These are phyloP conservation scores for Purpureocillium takamizusanense DNA, from an alignment of 2,329 filamentous ascomycete species.

Conservation along the genomic window DNA sequence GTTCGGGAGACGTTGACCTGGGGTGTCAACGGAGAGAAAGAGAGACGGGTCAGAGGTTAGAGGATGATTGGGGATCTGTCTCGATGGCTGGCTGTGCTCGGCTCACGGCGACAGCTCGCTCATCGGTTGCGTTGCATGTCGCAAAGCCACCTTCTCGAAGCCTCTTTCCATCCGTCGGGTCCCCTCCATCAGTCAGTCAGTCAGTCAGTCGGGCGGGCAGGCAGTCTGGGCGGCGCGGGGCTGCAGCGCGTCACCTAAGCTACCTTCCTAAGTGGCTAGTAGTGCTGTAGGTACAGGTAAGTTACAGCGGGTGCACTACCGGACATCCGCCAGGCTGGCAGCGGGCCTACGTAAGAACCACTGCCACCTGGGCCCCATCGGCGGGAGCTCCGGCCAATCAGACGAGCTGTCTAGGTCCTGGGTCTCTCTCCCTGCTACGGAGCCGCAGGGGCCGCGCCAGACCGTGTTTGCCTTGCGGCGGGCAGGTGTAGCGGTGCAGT, in stretches of 20 bases:
- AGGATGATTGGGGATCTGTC: too few relatives aligned
- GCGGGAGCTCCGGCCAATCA: conserved; percentile 8
- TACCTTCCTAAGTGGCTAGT: too few relatives aligned
- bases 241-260: background rate
- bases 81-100: too few relatives aligned
- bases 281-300: too few relatives aligned
- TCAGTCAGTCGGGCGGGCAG: too few relatives aligned
- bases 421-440: background rate
- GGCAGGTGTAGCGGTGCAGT: background rate
- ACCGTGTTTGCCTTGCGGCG: conserved; percentile 14
- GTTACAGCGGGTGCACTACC: too few relatives aligned
- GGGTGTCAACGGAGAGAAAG: too few relatives aligned
- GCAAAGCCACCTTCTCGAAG: background rate
- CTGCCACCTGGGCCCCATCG: background rate
- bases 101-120: too few relatives aligned
- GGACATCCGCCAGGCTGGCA: background rate
- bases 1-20: too few relatives aligned
- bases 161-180: background rate
- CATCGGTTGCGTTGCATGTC: background rate
- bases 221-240: too few relatives aligned
- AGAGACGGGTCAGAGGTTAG: too few relatives aligned
- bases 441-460: conserved; percentile 12
- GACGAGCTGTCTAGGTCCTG: background rate
- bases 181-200: background rate
- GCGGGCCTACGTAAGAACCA: conserved; percentile 4